Percentiles rank a stretch among this genome's conserved stretches.
Evolutionary conservation across 75 land plant genomes (phyloP).

Genomic region (Chamaecyparis obtusa): DNA sequence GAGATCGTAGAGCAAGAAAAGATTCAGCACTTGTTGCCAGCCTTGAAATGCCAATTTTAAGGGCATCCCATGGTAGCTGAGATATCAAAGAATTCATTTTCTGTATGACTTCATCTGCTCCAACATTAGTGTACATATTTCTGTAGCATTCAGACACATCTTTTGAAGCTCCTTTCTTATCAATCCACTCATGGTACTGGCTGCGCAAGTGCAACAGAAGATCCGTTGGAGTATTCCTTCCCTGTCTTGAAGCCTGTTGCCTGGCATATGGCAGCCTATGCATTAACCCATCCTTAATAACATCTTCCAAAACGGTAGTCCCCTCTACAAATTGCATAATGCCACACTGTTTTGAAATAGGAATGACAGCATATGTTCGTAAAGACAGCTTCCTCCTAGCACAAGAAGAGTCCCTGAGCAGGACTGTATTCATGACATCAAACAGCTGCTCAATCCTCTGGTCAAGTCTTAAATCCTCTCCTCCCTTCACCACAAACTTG

Average conservation of each 20-base stretch:
- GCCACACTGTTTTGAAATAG: constrained; percentile 45
- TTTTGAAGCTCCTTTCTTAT: constrained; percentile 33
- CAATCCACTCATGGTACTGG: constrained; percentile 41
- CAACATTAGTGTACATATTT: constrained; percentile 39
- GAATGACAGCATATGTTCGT: constrained; percentile 47
- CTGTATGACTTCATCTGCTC: constrained; percentile 24
- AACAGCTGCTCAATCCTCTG: constrained; percentile 56
- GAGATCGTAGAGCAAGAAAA: constrained; percentile 43
- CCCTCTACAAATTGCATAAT: constrained; percentile 58
- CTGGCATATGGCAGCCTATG: constrained; percentile 12
- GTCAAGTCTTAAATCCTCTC: constrained; percentile 52
- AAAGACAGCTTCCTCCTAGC: constrained; percentile 33
- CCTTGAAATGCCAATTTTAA: constrained; percentile 35
- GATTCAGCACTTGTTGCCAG: constrained; percentile 57
- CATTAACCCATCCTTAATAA: constrained; percentile 44
- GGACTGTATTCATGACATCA: constrained; percentile 45
- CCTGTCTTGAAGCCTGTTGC: constrained; percentile 10
- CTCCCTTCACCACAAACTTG: constrained; percentile 55
- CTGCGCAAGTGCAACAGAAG: constrained; percentile 12
- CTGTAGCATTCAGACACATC: constrained; percentile 23
- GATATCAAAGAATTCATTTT: constrained; percentile 23
- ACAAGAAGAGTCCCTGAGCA: constrained; percentile 33
- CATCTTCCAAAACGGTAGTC: constrained; percentile 42
- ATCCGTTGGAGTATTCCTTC: constrained; percentile 17
- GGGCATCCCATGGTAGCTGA: constrained; percentile 46